Evolutionary conservation across 2,329 filamentous ascomycete species (phyloP).

Genomic region (Colletotrichum horii): DNA sequence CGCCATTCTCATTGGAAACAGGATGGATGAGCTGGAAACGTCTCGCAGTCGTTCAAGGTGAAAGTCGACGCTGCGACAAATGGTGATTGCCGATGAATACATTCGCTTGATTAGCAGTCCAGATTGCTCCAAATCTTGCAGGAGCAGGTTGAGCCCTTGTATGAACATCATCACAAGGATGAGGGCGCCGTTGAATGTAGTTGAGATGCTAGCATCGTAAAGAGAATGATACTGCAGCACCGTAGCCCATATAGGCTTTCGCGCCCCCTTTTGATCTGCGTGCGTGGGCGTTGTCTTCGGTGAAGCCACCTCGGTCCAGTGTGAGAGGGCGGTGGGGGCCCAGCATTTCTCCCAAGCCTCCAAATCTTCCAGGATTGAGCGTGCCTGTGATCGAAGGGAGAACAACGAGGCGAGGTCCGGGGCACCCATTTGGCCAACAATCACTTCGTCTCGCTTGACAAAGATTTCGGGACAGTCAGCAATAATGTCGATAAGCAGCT

Average conservation of each 20-base stretch:
- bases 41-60: not conserved
- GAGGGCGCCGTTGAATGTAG: not conserved
- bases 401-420: not conserved
- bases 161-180: not conserved
- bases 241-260: not conserved
- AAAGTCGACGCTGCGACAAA: not conserved
- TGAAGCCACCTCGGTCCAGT: not conserved
- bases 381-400: not conserved
- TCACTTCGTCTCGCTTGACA: not conserved
- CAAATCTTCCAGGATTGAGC: not conserved
- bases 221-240: not conserved
- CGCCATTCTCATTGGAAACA: not conserved
- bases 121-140: not conserved
- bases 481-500: not conserved
- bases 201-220: not conserved
- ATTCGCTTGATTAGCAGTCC: not conserved
- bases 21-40: not conserved
- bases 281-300: not conserved
- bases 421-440: not conserved
- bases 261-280: not conserved
- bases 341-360: not conserved
- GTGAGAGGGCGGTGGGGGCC: not conserved
- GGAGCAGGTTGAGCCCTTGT: not conserved
- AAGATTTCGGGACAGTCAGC: not conserved
- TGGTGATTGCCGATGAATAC: not conserved